Evolutionary conservation across 139 green algal genomes (phyloP).

Genomic region (Penium margaritaceum): DNA sequence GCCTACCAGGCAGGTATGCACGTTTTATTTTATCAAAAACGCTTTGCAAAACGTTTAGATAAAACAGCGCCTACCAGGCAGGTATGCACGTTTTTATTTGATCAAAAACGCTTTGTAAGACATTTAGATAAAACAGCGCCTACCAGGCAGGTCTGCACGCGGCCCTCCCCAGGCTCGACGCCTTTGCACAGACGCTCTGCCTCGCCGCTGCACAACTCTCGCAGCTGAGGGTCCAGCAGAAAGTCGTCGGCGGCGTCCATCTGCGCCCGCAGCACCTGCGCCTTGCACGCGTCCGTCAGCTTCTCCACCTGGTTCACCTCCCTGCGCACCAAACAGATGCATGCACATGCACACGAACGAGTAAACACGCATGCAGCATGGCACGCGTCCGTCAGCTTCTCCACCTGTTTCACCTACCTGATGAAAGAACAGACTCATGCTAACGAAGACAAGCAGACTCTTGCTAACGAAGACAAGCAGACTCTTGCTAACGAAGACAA

Average conservation of each 20-base stretch:
- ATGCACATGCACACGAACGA: neutral
- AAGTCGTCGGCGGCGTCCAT: constrained; percentile 31
- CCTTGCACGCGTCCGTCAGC: constrained; percentile 16
- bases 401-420: neutral
- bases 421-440: neutral
- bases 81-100: too few species aligned
- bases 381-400: constrained; percentile 8
- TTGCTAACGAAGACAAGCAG: too few species aligned
- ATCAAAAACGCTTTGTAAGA: too few species aligned
- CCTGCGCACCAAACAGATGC: neutral
- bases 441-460: neutral
- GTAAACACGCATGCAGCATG: neutral
- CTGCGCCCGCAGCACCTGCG: constrained; percentile 21
- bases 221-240: constrained; percentile 28
- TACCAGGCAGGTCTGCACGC: constrained; percentile 34
- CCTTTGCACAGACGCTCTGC: constrained; percentile 16
- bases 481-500: too few species aligned
- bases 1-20: too few species aligned
- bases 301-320: constrained; percentile 15
- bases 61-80: too few species aligned
- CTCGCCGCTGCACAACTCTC: constrained; percentile 12
- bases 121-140: too few species aligned
- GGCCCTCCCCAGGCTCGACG: constrained; percentile 11
- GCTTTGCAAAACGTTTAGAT: too few species aligned
- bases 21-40: too few species aligned